Evolutionary conservation across 1,284 basidiomycete genomes (phyloP), one percentile per base, ranked within the genome.

Genomic region (Malassezia brasiliensis): DNA sequence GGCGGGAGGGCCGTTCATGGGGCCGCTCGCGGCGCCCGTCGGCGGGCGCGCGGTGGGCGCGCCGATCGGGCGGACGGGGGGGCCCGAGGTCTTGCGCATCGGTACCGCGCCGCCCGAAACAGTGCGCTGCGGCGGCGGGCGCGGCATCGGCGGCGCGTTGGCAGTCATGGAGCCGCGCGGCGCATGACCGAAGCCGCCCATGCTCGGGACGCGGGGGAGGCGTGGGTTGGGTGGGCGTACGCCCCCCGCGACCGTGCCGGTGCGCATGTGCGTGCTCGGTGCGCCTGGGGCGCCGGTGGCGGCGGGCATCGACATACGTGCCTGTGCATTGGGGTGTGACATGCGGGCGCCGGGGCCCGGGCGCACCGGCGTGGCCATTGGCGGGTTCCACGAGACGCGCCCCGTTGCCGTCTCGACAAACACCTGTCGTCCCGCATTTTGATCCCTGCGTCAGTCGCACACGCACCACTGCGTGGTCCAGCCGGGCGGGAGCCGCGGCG

Each of bases 381-480:
- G 75, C 30, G 72, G 74, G 58, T 73, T 70, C 74, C 73, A 76
- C 60, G 71, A 72, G 17, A 68, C 69, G 30, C 75, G 57, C 20
- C 75, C 75, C 2, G 75, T 75, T 2, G 75, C 65, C 5, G 63
- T 63, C 47, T 76, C 75, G 66, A 88, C 84, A 79, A 87, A 94
- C 70, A 91, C 80, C 78, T 87, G 88, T 68, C 85, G 81, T 75
- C 87, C 85, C 69, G 87, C 80, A 59, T 79, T 79, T 58, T 81
- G 79, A 77, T 93, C 86, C 90, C 88, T 90, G 72, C 47, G 51
- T 49, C 5, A 44, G 52, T n/a, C 9, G 19, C 11, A 15, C 20
- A 68, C 80, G 66, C 73, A 87, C 88, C 89, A 91, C 79, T 90
- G 85, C 69, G 87, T 83, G 64, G 81, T 80, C 89, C 89, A 93